These are phyloP conservation scores for Arthrobotrys iridis DNA, from an alignment of 2,329 filamentous ascomycete genomes.

Conservation along the genomic window DNA sequence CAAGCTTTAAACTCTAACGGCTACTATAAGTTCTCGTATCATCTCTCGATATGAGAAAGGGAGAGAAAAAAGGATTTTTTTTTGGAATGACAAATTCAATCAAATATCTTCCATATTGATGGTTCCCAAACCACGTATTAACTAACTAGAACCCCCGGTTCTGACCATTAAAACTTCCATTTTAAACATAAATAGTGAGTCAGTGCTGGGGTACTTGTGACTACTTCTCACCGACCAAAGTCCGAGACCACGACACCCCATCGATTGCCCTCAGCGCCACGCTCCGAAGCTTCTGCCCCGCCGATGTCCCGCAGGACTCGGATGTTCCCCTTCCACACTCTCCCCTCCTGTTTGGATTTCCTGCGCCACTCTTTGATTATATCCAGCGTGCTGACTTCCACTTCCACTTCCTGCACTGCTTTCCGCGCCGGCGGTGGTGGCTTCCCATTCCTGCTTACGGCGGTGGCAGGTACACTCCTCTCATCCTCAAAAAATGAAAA, in stretches of 20 bases:
- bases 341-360: slow-evolving; percentile 16
- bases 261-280: slow-evolving; percentile 30
- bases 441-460: not conserved
- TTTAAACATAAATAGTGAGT: too few species aligned
- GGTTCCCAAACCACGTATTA: not conserved
- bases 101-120: not conserved
- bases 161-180: too few species aligned
- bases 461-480: not conserved
- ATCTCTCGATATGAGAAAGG: not conserved
- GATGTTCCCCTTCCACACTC: slow-evolving; percentile 18
- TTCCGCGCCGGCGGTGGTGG: not conserved
- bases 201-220: too few species aligned
- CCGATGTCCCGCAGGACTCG: slow-evolving; percentile 29
- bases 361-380: slow-evolving; percentile 29
- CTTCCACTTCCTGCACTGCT: not conserved
- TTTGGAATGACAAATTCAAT: slow-evolving; percentile 15
- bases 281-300: slow-evolving; percentile 23
- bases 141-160: too few species aligned
- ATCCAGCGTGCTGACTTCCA: slow-evolving; percentile 17
- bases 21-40: slow-evolving; percentile 1
- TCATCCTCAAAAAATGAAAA: slow-evolving; percentile 51
- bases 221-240: not conserved
- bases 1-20: not conserved
- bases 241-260: slow-evolving; percentile 43
- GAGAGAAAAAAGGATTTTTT: slow-evolving; percentile 17